These are phyloP conservation scores for Pythium phragmitis DNA, from an alignment of 352 stramenopile species.

Conservation along the genomic window DNA sequence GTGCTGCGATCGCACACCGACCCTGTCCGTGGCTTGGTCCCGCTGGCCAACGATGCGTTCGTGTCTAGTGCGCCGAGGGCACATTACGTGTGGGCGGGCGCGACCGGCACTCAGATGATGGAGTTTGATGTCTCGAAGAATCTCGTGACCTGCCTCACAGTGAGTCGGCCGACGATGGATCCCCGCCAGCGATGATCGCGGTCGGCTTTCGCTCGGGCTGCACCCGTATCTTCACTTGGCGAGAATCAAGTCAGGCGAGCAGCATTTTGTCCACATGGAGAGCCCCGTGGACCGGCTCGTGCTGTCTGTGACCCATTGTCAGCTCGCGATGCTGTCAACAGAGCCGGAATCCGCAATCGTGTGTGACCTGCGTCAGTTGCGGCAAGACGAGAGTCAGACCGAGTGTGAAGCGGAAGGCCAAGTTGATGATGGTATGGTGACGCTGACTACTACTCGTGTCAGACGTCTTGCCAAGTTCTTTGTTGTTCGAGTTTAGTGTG, in stretches of 20 bases:
- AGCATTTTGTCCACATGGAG: conserved; percentile 1
- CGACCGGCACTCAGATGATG: conserved; percentile 64
- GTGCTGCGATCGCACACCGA: conserved; percentile 76
- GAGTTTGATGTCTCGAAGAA: conserved; percentile 84
- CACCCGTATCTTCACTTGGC: conserved; percentile 73
- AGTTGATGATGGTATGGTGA: neutral
- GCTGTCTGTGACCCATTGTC: conserved; percentile 10
- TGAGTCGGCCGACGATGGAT: neutral
- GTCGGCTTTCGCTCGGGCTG: conserved; percentile 80
- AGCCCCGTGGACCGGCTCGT: neutral
- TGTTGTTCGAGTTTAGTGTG: conserved; percentile 16
- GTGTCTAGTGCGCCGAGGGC: conserved; percentile 67
- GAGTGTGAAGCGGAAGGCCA: neutral
- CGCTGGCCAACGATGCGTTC: conserved; percentile 34
- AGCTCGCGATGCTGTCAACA: neutral
- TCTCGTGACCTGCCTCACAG: conserved; percentile 50
- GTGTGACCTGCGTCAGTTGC: neutral
- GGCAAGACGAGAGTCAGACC: conserved; percentile 14
- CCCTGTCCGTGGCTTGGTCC: conserved; percentile 41
- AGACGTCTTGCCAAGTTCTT: conserved; percentile 7
- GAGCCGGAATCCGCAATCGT: conserved; percentile 3
- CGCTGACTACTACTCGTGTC: neutral
- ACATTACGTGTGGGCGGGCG: conserved; percentile 86
- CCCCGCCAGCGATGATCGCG: conserved; percentile 33
- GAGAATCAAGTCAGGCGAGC: conserved; percentile 14